A percentile compares a stretch with the other conserved stretches of the same genome.
These are phyloP conservation scores for Rhizoctonia solani DNA, from an alignment of 1,284 basidiomycete genomes.

Conservation along the genomic window DNA sequence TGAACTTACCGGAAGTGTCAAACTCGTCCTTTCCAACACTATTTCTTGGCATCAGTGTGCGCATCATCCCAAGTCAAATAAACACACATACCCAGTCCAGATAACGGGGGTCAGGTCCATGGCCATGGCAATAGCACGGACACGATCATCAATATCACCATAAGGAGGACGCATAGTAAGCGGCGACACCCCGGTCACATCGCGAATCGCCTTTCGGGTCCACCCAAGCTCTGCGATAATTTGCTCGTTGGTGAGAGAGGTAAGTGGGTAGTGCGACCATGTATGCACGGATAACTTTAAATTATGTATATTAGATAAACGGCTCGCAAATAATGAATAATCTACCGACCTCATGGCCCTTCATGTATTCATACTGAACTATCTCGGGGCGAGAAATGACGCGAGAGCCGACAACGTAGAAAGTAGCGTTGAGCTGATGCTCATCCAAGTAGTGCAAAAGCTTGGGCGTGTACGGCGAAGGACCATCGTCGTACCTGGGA, in stretches of 20 bases:
- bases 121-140: slow-evolving; percentile 78
- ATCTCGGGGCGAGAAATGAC: slow-evolving; percentile 79
- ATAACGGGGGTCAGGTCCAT: slow-evolving; percentile 83
- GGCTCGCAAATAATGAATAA: slow-evolving; percentile 24
- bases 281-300: slow-evolving; percentile 41
- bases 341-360: slow-evolving; percentile 74
- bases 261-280: slow-evolving; percentile 60
- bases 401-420: slow-evolving; percentile 92
- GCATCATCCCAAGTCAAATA: no score
- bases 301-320: slow-evolving; percentile 38
- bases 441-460: slow-evolving; percentile 70
- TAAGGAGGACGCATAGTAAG: slow-evolving; percentile 75
- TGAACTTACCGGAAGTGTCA: slow-evolving; percentile 73
- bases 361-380: slow-evolving; percentile 83
- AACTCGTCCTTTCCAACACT: slow-evolving; percentile 55
- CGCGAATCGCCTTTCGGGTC: slow-evolving; percentile 84
- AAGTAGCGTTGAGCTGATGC: slow-evolving; percentile 76
- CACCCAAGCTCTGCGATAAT: slow-evolving; percentile 93
- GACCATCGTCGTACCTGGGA: slow-evolving; percentile 85
- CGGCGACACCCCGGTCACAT: slow-evolving; percentile 67
- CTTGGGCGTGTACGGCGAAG: slow-evolving; percentile 78
- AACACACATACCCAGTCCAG: slow-evolving; percentile 61
- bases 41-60: slow-evolving; percentile 41
- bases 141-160: slow-evolving; percentile 79
- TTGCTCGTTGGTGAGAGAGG: slow-evolving; percentile 81